Percentiles rank a stretch among this genome's conserved stretches.
phyloP scores from a whole-genome alignment of 768 basidiomycete genomes.

The Cyclocybe aegerita region DNA sequence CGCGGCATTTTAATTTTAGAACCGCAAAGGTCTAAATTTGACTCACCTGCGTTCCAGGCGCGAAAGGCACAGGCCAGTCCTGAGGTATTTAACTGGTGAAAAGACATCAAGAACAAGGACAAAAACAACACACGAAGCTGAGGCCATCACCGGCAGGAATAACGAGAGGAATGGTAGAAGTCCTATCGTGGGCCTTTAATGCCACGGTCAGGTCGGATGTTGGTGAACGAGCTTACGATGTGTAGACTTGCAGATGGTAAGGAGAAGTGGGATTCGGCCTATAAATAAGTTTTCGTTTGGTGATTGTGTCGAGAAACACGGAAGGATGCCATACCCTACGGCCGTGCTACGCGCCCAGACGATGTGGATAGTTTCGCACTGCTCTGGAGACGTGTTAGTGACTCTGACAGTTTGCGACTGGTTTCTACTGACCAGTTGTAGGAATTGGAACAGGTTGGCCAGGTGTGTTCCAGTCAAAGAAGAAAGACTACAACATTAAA shows the following conservation, averaged over 20 bases:
- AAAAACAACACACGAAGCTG: conserved; percentile 40
- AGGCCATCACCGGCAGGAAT: conserved; percentile 46
- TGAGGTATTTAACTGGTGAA: conserved; percentile 16
- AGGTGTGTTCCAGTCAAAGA: conserved; percentile 39
- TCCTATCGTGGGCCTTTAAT: conserved; percentile 25
- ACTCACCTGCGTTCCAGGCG: conserved; percentile 53
- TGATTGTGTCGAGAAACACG: not conserved
- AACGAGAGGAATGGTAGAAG: conserved; percentile 50
- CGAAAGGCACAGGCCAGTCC: conserved; percentile 62
- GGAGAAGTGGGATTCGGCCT: conserved; percentile 58
- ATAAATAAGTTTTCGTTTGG: conserved; percentile 3
- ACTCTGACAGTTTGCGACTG: too few species aligned
- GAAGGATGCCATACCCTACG: conserved; percentile 32
- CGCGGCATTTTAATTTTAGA: not conserved
- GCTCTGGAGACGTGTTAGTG: conserved; percentile 24
- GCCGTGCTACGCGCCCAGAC: conserved; percentile 39
- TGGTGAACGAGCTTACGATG: conserved; percentile 43
- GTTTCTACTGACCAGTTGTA: conserved; percentile 31
- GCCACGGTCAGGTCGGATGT: not conserved
- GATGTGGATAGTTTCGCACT: conserved; percentile 44
- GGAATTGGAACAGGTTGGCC: conserved; percentile 37
- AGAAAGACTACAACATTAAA: conserved; percentile 36
- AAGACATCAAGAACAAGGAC: not conserved
- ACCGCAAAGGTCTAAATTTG: not conserved
- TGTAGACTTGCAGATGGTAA: conserved; percentile 60